Evolutionary conservation across 2,329 filamentous ascomycete species (phyloP), one percentile per base, ranked within the genome.

Genomic region (Fusarium algeriense): DNA sequence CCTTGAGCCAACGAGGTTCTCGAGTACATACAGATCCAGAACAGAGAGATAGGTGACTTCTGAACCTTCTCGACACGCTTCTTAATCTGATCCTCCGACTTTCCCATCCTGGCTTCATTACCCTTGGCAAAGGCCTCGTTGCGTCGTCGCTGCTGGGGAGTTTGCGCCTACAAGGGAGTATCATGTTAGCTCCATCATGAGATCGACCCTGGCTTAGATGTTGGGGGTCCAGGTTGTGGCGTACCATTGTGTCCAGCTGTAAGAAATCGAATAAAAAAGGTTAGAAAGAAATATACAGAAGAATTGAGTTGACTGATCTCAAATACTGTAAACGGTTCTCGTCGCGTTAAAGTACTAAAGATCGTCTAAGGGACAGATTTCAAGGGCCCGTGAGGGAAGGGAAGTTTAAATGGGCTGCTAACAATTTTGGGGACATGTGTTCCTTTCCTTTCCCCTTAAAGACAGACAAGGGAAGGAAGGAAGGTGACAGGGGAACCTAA

Each of bases 71-170:
- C 88, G 75, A 74, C 76, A 69, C 83, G 83, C 83, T 89, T 89
- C 86, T 91, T 91, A 75, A 91, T 80, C 70, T 90, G 87, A 28
- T 83, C 83, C 63, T 89, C 86, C n/a, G 90, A 87, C 84, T 93
- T 94, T 82, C 93, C 93, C 81, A 92, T 92, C 79, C 91, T 92
- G 66, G 86, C 84, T 79, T 92, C 90, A 80, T 95, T 90, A 58
- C 88, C 86, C 80, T 91, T 91, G 74, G 87, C 90, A 83, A 93
- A 97, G 82, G 92, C 92, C 78, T 89, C 89, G 85, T 96, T 96
- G 70, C 91, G 90, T 78, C 90, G 90, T 81, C 93, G 91, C 85
- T 96, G 93, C 82, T 93, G 89, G 75, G 91, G 93, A 74, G 93
- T 96, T 91, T 95, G 93, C 75, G 90, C 92, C 92, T 94, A 54